phyloP scores from a whole-genome alignment of 1,139 yeast genomes.

The Pneumocystis sp. region DNA sequence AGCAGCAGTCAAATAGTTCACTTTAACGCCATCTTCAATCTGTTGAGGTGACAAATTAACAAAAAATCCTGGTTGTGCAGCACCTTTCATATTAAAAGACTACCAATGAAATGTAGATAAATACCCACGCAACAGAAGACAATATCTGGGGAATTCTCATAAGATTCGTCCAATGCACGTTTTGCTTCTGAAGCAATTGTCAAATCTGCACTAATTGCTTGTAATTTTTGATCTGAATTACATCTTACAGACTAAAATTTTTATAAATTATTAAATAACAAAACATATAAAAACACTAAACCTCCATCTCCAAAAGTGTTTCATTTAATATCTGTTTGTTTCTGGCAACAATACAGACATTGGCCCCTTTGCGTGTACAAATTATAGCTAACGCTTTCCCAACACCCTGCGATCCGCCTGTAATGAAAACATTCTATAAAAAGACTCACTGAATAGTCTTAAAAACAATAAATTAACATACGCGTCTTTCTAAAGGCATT shows the following conservation, averaged over 20 bases:
- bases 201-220: slow-evolving; percentile 51
- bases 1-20: slow-evolving; percentile 61
- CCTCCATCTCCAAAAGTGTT: slow-evolving; percentile 35
- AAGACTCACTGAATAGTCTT: not conserved
- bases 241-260: slow-evolving; percentile 11
- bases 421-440: slow-evolving; percentile 45
- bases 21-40: slow-evolving; percentile 43
- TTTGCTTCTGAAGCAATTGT: slow-evolving; percentile 41
- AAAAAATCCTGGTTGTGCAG: slow-evolving; percentile 66
- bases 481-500: not conserved
- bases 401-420: slow-evolving; percentile 93
- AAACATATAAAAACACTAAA: slow-evolving; percentile 9
- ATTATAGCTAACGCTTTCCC: slow-evolving; percentile 66
- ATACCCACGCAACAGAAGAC: slow-evolving; percentile 67
- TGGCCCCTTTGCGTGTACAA: slow-evolving; percentile 42
- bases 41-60: slow-evolving; percentile 47
- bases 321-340: slow-evolving; percentile 40
- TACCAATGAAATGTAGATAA: not conserved
- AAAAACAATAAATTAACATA: not conserved
- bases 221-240: slow-evolving; percentile 25
- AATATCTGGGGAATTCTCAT: slow-evolving; percentile 40
- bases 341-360: slow-evolving; percentile 62
- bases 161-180: slow-evolving; percentile 27
- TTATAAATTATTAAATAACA: not conserved
- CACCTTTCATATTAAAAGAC: slow-evolving; percentile 25